Percentiles rank a stretch among this genome's conserved stretches.
These are phyloP conservation scores for Metschnikowia shivogae DNA, from an alignment of 805 yeast species.

Conservation along the genomic window DNA sequence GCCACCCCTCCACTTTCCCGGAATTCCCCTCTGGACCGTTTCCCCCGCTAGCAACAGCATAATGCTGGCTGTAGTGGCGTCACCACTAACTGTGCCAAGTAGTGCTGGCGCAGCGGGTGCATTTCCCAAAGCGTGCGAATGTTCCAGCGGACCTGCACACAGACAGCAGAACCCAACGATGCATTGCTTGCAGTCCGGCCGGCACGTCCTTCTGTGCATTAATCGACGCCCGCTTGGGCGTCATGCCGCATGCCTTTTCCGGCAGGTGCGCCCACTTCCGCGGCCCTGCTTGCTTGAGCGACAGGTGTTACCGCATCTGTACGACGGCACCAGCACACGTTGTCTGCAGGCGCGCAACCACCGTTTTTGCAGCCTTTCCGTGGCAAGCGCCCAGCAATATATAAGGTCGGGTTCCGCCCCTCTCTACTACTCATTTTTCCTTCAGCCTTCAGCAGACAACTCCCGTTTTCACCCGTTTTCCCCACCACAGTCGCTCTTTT, in stretches of 20 bases:
- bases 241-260: not conserved
- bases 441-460: not conserved
- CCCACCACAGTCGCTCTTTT: slow-evolving; percentile 14
- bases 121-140: slow-evolving; percentile 2
- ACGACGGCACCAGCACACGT: not conserved
- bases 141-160: slow-evolving; percentile 4
- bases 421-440: not conserved
- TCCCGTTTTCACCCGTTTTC: not conserved
- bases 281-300: not conserved
- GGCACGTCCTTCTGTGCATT: not conserved
- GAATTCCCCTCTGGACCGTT: too few relatives aligned
- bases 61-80: not conserved
- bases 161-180: not conserved
- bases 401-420: not conserved
- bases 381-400: not conserved
- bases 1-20: too few relatives aligned
- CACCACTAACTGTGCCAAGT: not conserved
- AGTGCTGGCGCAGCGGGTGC: slow-evolving; percentile 3
- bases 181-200: not conserved
- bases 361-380: slow-evolving; percentile 3
- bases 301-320: not conserved
- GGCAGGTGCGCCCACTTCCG: not conserved
- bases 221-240: not conserved
- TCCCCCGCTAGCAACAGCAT: too few relatives aligned
- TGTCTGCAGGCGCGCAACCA: slow-evolving; percentile 5